Evolutionary conservation across 768 basidiomycete species (phyloP), one percentile per base, ranked within the genome.

Genomic region (Suillus ampliporus): DNA sequence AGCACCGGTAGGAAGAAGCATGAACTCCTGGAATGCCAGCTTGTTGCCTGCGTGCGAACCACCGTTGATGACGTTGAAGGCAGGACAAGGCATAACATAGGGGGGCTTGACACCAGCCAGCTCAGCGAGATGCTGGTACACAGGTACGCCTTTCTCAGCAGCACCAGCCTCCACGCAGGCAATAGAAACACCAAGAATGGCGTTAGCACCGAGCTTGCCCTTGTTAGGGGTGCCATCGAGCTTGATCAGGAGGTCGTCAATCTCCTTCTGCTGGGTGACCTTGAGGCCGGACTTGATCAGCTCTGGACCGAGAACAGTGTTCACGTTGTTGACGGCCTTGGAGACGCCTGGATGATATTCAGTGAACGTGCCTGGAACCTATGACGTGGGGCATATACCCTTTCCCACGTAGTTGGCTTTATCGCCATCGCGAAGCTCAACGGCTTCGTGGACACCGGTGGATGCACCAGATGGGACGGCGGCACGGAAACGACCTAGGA

Each of bases 11-110:
- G 97, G 97, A 66, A 98, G 86, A 69, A 99, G 86, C 97, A 99
- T 99, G 85, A 99, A 99, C 80, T 99, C 97, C 81, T 99, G 97
- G 93, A 99, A 99, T 43, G 97, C 97, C 66, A 99, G 92, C 80
- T 97, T 96, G 87, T 99, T 99, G 57, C 97, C 97, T 63, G 97
- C 97, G 77, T 99, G 97, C 66, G 97, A 98, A 67, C 97, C 97
- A 78, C 97, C 97, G 81, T 99, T 99, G 85, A 99, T 99, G 71
- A 99, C 97, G 78, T 99, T 99, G 87, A 99, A 95, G 63, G 93
- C 89, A 53, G 97, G 97, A 75, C 80, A 82, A 64, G 97, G 97
- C 71, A 99, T 90, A 64, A 94, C 85, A 78, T 89, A 98, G 50
- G 97, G 97, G 58, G 94, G 83, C 80, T 96, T 94, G 79, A 97